Percentiles rank a stretch among this genome's conserved stretches.
Conservation (phyloP, 768 basidiomycete species). For the Macrolepiota fuliginosa region DNA sequence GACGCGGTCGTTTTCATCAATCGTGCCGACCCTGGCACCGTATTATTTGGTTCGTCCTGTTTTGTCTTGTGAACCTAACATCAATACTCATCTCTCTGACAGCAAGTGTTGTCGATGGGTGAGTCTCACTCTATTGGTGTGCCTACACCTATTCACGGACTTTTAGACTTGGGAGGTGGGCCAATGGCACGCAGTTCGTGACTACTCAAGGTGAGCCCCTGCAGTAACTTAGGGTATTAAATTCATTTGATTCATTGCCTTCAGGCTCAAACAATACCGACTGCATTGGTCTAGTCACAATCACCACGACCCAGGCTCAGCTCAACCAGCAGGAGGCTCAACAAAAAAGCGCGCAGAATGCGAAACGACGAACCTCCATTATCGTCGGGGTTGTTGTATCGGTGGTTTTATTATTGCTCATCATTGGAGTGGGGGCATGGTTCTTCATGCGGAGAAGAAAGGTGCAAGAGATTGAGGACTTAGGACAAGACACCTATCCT, state of each 20-base stretch:
- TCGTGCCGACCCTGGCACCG: slow-evolving; percentile 32
- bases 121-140: slow-evolving; percentile 21
- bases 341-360: background rate
- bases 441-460: slow-evolving; percentile 14
- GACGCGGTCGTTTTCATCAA: slow-evolving; percentile 42
- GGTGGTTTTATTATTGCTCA: slow-evolving; percentile 26
- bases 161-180: slow-evolving; percentile 40
- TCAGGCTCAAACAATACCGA: slow-evolving; percentile 26
- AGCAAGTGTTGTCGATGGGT: slow-evolving; percentile 44
- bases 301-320: slow-evolving; percentile 20
- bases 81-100: slow-evolving; percentile 3
- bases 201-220: slow-evolving; percentile 24
- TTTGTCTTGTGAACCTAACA: background rate
- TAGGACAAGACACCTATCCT: slow-evolving; percentile 13
- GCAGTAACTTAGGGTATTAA: background rate
- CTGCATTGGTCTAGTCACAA: slow-evolving; percentile 28
- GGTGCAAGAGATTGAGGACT: background rate
- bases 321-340: slow-evolving; percentile 14
- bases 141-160: background rate
- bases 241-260: background rate
- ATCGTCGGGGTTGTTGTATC: slow-evolving; percentile 31
- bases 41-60: slow-evolving; percentile 36
- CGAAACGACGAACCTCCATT: slow-evolving; percentile 19
- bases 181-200: slow-evolving; percentile 27
- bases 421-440: slow-evolving; percentile 18